Evolutionary conservation across 2,329 filamentous ascomycete genomes (phyloP).

Genomic region (Penicillium sp.): DNA sequence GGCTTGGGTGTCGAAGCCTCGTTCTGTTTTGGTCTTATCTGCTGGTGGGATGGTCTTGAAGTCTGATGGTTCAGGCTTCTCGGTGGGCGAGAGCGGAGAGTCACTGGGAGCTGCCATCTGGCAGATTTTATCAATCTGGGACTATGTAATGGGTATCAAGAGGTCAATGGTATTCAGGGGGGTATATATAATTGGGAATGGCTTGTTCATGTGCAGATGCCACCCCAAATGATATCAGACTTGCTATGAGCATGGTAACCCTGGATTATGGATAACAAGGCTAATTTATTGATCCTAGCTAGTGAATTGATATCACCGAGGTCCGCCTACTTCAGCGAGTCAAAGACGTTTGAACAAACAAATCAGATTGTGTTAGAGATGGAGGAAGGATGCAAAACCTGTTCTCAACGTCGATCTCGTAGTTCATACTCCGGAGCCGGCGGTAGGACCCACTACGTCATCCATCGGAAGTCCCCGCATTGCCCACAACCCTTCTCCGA

Average conservation of each 20-base stretch:
- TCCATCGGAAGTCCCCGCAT: too few species aligned
- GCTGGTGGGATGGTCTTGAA: not conserved
- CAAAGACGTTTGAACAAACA: not conserved
- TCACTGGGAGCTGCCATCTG: conserved; percentile 10
- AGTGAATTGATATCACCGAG: not conserved
- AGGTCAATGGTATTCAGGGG: not conserved
- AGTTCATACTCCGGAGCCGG: not conserved
- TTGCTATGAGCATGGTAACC: not conserved
- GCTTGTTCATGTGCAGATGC: not conserved
- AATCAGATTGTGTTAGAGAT: not conserved
- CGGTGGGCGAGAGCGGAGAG: conserved; percentile 8
- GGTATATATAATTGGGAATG: not conserved
- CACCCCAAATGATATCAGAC: not conserved
- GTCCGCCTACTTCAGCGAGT: not conserved
- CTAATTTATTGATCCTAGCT: too few species aligned
- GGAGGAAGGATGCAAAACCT: not conserved
- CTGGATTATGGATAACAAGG: too few species aligned
- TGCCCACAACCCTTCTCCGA: too few species aligned
- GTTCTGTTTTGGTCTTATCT: conserved; percentile 3
- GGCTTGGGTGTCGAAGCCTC: conserved; percentile 16
- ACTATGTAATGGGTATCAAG: not conserved
- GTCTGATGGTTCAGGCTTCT: conserved; percentile 11
- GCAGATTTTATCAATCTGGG: not conserved
- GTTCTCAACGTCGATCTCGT: not conserved
- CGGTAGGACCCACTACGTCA: not conserved